Evolutionary conservation across 768 basidiomycete species (phyloP), one percentile per base, ranked within the genome.

Genomic region (Hypsizygus marmoreus): DNA sequence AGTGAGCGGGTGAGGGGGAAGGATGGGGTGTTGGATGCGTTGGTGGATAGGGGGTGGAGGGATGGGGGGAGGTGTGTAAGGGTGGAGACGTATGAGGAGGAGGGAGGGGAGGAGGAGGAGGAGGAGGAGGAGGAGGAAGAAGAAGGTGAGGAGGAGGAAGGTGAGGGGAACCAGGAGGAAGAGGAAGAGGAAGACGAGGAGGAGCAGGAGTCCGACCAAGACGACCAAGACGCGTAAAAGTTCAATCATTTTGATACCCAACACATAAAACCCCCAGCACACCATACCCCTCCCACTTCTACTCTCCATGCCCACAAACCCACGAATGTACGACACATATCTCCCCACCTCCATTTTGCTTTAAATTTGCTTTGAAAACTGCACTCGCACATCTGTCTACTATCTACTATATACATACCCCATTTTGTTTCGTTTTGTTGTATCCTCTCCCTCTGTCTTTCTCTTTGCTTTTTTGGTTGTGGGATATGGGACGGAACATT

Each of bases 21-120:
- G 20, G 77, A 77, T 44, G 14, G 25, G 10, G 63, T 65, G 11
- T 49, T 77, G 7, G 72, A 75, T 49, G 49, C 46, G 14, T 58
- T 79, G 23, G 69, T 76, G 12, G 56, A 68, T 12, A 36, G 51
- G 5, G 73, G 75, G 13, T 68, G 61, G 45, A 55, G 57, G 58
- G 53, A 58, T 6, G 39, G 54, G 7, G 53, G 55, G 19, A 41
- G 36, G 19, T 57, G 51, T 30, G 55, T 73, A 3, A 47, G 53
- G 17, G 58, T 70, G 13, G 61, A 67, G 16, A 58, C 54, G 12
- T 67, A 58, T 22, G 57, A 64, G 31, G 64, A 67, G 24, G 62
- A 66, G 6, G 64, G 62, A 7, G 63, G 60, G 16, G 59, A 55
- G 5, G 64, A 55, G 3, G 52, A 47, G 14, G 47, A 40, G 9